A percentile compares a stretch with the other conserved stretches of the same genome.
phyloP scores from a whole-genome alignment of 306 rosid genomes.

The Vigna nakashimae region DNA sequence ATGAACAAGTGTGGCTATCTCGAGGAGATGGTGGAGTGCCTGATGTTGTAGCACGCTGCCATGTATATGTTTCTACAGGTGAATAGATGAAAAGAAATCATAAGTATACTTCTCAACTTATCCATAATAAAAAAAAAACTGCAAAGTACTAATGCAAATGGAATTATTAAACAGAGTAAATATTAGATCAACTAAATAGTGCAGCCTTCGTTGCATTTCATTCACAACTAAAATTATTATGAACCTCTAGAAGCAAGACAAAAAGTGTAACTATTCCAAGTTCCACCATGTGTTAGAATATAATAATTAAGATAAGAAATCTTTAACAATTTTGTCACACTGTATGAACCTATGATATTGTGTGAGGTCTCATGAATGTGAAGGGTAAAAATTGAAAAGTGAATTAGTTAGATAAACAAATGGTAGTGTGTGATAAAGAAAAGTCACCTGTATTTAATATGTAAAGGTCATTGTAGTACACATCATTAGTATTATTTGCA shows the following conservation, averaged over 20 bases:
- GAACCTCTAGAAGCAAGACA: not conserved
- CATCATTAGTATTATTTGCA: slow-evolving; percentile 54
- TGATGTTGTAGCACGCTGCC: slow-evolving; percentile 71
- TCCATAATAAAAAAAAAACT: not conserved
- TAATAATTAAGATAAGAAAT: slow-evolving; percentile 22
- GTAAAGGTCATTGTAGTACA: slow-evolving; percentile 78
- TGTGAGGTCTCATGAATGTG: slow-evolving; percentile 4
- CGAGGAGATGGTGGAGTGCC: slow-evolving; percentile 86
- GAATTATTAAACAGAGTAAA: not conserved
- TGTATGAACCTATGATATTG: not conserved
- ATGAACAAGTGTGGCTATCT: slow-evolving; percentile 83
- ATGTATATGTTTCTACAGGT: slow-evolving; percentile 70
- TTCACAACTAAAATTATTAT: not conserved
- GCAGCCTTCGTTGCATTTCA: slow-evolving; percentile 5
- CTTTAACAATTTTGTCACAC: not conserved
- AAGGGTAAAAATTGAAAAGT: slow-evolving; percentile 16
- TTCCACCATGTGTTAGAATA: slow-evolving; percentile 15
- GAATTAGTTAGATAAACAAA: slow-evolving; percentile 27
- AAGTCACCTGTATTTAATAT: slow-evolving; percentile 78
- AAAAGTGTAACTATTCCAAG: not conserved
- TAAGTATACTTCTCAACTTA: slow-evolving; percentile 4
- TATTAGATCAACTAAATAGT: slow-evolving; percentile 19
- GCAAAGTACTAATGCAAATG: not conserved
- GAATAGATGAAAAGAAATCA: slow-evolving; percentile 28
- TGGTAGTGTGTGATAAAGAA: slow-evolving; percentile 9